These are phyloP conservation scores for Solanum neorickii DNA, from an alignment of 257 asterid genomes.

Conservation along the genomic window DNA sequence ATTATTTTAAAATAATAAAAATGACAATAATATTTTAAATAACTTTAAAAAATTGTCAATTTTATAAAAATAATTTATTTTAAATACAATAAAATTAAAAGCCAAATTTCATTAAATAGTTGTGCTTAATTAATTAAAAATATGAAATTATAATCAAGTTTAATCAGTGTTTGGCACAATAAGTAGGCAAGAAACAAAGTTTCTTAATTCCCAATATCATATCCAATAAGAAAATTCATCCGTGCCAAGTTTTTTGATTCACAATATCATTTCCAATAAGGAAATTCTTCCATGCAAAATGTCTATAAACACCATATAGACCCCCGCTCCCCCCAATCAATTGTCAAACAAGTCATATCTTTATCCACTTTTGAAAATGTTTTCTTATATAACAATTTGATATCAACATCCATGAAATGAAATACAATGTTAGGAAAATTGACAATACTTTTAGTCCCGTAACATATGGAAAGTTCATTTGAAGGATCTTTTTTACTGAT, in stretches of 20 bases:
- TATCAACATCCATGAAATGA: slow-evolving; percentile 37
- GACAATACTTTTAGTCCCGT: not conserved
- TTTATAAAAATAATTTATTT: no score
- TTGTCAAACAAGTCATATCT: slow-evolving; percentile 28
- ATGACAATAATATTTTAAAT: no score
- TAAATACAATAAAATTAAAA: no score
- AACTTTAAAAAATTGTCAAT: no score
- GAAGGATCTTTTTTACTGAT: not conserved
- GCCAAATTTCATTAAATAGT: not conserved
- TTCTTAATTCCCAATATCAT: no score
- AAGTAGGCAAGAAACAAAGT: no score
- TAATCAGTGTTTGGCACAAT: no score
- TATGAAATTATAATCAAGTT: no score
- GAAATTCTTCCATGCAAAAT: slow-evolving; percentile 6
- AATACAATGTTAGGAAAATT: slow-evolving; percentile 10
- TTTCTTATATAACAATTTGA: slow-evolving; percentile 12
- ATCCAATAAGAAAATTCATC: no score
- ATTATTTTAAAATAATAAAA: no score
- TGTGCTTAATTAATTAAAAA: no score
- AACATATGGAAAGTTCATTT: not conserved
- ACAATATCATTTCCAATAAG: no score
- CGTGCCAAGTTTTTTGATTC: not conserved
- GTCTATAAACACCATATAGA: slow-evolving; percentile 27
- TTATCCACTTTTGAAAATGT: slow-evolving; percentile 23
- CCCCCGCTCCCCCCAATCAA: not conserved